These are phyloP conservation scores for Scytalidium sp. DNA, from an alignment of 2,329 filamentous ascomycete genomes.

Conservation along the genomic window DNA sequence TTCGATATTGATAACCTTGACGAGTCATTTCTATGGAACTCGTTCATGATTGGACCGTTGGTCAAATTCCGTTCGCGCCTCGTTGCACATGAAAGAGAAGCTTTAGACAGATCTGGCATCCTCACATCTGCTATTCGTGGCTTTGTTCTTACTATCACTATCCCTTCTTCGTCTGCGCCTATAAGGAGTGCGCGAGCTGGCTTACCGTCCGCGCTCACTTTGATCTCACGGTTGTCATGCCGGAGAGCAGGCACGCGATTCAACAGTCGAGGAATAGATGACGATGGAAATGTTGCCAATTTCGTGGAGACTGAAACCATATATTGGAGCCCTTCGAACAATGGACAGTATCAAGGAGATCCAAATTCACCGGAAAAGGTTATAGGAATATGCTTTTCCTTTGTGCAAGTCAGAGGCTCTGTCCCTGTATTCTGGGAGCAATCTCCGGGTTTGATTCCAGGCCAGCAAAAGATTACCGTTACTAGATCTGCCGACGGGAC, in stretches of 20 bases:
- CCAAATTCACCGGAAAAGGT: constrained; percentile 17
- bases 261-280: constrained; percentile 95
- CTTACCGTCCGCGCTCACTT: constrained; percentile 77
- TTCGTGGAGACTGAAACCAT: constrained; percentile 98
- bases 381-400: constrained; percentile 77
- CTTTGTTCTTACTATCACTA: constrained; percentile 82
- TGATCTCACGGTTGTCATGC: constrained; percentile 91
- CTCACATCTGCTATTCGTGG: constrained; percentile 92
- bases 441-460: constrained; percentile 78
- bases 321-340: constrained; percentile 71
- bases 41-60: constrained; percentile 93
- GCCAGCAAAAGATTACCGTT: constrained; percentile 90
- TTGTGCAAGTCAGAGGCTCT: constrained; percentile 87
- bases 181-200: constrained; percentile 64
- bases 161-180: constrained; percentile 74
- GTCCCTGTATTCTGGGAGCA: constrained; percentile 99
- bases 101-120: constrained; percentile 82
- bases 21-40: constrained; percentile 94
- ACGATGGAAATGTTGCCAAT: constrained; percentile 95
- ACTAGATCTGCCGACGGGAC: constrained; percentile 87
- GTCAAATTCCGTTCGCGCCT: constrained; percentile 85
- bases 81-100: constrained; percentile 68
- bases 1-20: constrained; percentile 94
- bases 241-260: constrained; percentile 90
- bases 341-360: constrained; percentile 12